Evolutionary conservation across 2,329 filamentous ascomycete species (phyloP).

Genomic region (Aureobasidium sp.): DNA sequence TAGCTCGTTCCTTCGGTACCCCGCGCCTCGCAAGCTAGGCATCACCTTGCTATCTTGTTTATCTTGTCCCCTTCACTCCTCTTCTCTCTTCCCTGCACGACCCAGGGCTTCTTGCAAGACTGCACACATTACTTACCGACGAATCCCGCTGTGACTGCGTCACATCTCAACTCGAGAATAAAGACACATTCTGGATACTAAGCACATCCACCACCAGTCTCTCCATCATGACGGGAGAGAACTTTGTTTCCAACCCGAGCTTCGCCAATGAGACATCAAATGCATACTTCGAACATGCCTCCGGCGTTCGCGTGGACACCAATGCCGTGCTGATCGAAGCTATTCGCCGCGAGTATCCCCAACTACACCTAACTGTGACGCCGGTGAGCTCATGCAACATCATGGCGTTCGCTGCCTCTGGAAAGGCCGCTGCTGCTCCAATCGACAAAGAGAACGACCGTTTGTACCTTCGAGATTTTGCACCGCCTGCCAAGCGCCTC

Average conservation of each 20-base stretch:
- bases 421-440: constrained; percentile 31
- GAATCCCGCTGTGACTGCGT: no score
- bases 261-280: constrained; percentile 27
- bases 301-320: constrained; percentile 34
- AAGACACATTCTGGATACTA: no score
- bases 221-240: not conserved
- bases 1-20: not conserved
- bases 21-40: not conserved
- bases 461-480: constrained; percentile 30
- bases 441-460: constrained; percentile 33
- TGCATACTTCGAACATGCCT: constrained; percentile 36
- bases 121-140: no score
- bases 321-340: constrained; percentile 35
- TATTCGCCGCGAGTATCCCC: constrained; percentile 36
- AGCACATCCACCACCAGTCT: not conserved
- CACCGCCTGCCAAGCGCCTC: constrained; percentile 30
- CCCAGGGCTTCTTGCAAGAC: not conserved
- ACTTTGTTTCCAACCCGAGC: not conserved
- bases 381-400: constrained; percentile 29
- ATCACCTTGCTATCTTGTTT: not conserved
- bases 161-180: no score
- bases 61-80: not conserved
- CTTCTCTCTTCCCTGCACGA: not conserved
- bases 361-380: constrained; percentile 34
- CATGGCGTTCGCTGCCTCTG: constrained; percentile 33